Evolutionary conservation across 805 yeast genomes (phyloP).

Genomic region (Candida corydali): DNA sequence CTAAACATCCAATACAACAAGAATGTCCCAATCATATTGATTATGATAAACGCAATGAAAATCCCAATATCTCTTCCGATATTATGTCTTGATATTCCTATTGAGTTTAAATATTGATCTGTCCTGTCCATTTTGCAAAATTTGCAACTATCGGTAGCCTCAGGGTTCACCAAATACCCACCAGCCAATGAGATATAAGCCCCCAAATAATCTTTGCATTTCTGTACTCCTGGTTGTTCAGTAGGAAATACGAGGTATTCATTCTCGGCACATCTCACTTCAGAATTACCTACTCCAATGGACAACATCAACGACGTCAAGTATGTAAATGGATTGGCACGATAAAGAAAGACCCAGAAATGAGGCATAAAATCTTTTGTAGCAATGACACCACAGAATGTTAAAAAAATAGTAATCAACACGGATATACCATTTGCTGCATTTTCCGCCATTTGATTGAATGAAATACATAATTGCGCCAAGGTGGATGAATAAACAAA

Average conservation of each 20-base stretch:
- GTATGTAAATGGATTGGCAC: conserved; percentile 32
- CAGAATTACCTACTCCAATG: conserved; percentile 25
- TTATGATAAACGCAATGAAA: conserved; percentile 20
- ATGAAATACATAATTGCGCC: conserved; percentile 58
- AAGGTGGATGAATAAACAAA: conserved; percentile 53
- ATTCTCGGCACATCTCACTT: conserved; percentile 19
- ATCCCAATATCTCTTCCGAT: conserved; percentile 29
- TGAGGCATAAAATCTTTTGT: conserved; percentile 52
- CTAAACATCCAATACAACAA: conserved; percentile 39
- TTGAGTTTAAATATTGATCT: conserved; percentile 21
- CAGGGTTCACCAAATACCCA: conserved; percentile 15
- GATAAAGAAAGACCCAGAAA: conserved; percentile 49
- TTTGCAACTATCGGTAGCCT: conserved; percentile 16
- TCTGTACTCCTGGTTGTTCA: conserved; percentile 15
- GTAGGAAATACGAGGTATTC: conserved; percentile 24
- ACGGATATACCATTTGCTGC: conserved; percentile 60
- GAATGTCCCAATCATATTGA: conserved; percentile 23
- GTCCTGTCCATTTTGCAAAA: conserved; percentile 24
- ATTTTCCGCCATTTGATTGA: conserved; percentile 53
- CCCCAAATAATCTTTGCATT: conserved; percentile 25
- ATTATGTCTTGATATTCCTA: conserved; percentile 17
- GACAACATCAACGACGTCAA: conserved; percentile 26
- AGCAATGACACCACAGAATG: conserved; percentile 76
- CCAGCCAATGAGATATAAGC: conserved; percentile 22
- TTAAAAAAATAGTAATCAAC: conserved; percentile 57